Evolutionary conservation across 331 rosid genomes (phyloP), one percentile per base, ranked within the genome.

Genomic region (Phaseolus coccineus): DNA sequence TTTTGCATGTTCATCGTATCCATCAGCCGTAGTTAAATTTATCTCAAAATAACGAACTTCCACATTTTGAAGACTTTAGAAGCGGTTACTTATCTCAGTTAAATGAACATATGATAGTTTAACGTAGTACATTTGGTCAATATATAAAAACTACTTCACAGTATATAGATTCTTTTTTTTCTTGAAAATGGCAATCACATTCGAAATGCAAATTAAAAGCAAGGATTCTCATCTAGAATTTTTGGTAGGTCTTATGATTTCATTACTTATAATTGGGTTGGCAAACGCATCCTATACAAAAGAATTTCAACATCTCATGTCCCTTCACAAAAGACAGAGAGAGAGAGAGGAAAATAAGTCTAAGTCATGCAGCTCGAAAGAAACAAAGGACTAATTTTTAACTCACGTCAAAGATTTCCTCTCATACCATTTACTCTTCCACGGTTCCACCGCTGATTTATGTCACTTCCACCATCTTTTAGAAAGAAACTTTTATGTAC

Each of bases 171-270:
- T 35, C 22, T 35, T 35, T 35, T 35, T 1, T 35, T 6, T 35
- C 4, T 0, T 0, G 4, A 33, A 31, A 4, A 53, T 53, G 22
- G 5, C 16, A 25, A 25, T 6, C 15, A 31, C 13, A 30, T 59
- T 11, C 30, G 30, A 30, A 31, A 58, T 58, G 4, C 37, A 0
- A 11, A 16, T 52, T 19, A 24, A 30, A 46, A 51, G 19, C 14
- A 66, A 16, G 3, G 46, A 53, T 25, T 53, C 58, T 52, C 56
- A 27, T 77, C 56, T 15, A 66, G 56, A 66, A 77, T 52, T 50
- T 39, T 50, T 39, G 42, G 14, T 19, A 30, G 27, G 33, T 16
- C 12, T 33, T 39, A 2, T 8, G 47, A 39, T 51, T 64, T 77
- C n/a, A 44, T 77, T 40, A 44, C 0, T 7, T 25, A 11, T 6